These are phyloP conservation scores for Macroventuria anomochaeta DNA, from an alignment of 2,329 filamentous ascomycete genomes.

Conservation along the genomic window DNA sequence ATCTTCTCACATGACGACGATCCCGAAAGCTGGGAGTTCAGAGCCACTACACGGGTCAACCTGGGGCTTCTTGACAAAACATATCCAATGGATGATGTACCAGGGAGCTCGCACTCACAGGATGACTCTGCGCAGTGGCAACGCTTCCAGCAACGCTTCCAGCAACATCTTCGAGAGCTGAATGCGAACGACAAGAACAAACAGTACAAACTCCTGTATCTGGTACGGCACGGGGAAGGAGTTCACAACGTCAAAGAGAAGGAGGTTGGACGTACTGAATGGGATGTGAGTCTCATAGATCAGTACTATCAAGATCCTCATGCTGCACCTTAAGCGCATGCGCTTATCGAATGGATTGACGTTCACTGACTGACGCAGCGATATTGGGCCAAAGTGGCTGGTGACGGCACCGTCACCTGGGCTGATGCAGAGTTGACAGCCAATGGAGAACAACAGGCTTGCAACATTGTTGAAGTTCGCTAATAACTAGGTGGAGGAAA, in stretches of 20 bases:
- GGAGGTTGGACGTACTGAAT: conserved; percentile 69
- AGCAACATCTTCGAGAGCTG: conserved; percentile 60
- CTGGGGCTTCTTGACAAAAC: conserved; percentile 67
- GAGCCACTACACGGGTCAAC: conserved; percentile 23
- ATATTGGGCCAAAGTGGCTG: conserved; percentile 67
- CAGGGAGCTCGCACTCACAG: conserved; percentile 32
- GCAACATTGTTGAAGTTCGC: conserved; percentile 64
- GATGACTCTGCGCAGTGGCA: conserved; percentile 28
- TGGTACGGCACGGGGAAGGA: conserved; percentile 72
- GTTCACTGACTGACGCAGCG: conserved; percentile 43
- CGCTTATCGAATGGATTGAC: not conserved
- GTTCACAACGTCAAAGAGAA: conserved; percentile 66
- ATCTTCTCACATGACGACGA: conserved; percentile 27
- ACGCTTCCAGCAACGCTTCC: conserved; percentile 64
- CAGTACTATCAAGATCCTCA: not conserved
- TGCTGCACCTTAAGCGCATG: not conserved
- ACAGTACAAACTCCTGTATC: conserved; percentile 68
- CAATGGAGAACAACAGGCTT: conserved; percentile 61
- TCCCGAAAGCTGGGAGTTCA: conserved; percentile 21
- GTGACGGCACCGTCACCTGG: conserved; percentile 66
- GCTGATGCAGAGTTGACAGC: conserved; percentile 66
- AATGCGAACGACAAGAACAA: conserved; percentile 55
- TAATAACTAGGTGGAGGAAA: conserved; percentile 41
- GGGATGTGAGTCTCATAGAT: conserved; percentile 60
- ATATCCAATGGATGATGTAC: conserved; percentile 59